Evolutionary conservation across 106 monocot genomes (phyloP), one percentile per base, ranked within the genome.

Genomic region (Gastrodia elata): DNA sequence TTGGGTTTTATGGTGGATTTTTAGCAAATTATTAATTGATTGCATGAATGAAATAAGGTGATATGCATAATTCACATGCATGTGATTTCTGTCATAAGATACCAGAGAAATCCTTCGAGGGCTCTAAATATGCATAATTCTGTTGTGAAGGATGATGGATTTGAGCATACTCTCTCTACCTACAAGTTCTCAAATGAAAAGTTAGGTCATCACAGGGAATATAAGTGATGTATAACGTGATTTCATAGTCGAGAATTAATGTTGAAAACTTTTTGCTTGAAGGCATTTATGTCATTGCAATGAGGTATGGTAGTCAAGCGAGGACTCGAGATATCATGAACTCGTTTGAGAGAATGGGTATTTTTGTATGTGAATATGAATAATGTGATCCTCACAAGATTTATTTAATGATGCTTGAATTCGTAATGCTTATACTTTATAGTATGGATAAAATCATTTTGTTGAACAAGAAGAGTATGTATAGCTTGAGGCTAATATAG

Each of bases 331-430:
- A 88, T 34, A 92, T 92, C 4, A 92, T 89, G 2, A 75, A 92
- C 73, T 71, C 79, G 25, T 97, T 97, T 57, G 92, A 97, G 81
- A 84, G 88, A 75, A 90, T 97, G 96, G 89, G 90, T 40, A 83
- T 97, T 77, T 97, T 80, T 44, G 83, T 81, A 3, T 90, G 92
- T 39, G 83, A 82, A 24, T 75, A 77, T 70, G 68, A 79, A 37
- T 86, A 86, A 70, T 83, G 74, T 55, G 83, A 90, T 83, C 92
- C 92, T 11, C 92, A 90, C 77, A 97, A 97, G 78, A 88, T 97
- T 9, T 97, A 97, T 67, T 65, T 97, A 28, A 83, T 92, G 44
- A 97, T 97, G 96, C 52, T 97, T 8, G 80, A 87, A 15, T 32
- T 13, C 90, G 89, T 20, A 90, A 97, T 78, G 79, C 81, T 2